phyloP scores from a whole-genome alignment of 805 yeast species.

The Jamesozyma lodderae region DNA sequence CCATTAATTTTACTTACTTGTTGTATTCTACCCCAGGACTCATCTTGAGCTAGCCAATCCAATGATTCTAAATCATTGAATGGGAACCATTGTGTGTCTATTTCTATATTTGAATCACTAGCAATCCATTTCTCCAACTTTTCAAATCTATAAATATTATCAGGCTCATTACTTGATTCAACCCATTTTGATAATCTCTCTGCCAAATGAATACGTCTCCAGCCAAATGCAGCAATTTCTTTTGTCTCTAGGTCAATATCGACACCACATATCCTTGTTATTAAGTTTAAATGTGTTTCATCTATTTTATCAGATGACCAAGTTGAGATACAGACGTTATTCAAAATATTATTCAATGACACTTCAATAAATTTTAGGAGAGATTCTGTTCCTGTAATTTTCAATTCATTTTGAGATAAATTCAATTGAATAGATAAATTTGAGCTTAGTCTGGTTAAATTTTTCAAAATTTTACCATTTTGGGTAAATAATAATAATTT shows the following conservation, averaged over 20 bases:
- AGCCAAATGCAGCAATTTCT: conserved; percentile 24
- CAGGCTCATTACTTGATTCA: conserved; percentile 1
- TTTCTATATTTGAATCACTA: neutral
- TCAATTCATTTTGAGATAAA: conserved; percentile 6
- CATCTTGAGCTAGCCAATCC: conserved; percentile 21
- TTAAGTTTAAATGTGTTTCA: neutral
- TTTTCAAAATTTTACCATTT: conserved; percentile 28
- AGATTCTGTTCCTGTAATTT: conserved; percentile 10
- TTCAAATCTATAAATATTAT: neutral
- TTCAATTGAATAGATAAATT: conserved; percentile 8
- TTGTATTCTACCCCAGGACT: conserved; percentile 22
- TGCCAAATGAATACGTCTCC: conserved; percentile 20
- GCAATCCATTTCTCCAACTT: conserved; percentile 1
- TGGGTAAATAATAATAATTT: conserved; percentile 23
- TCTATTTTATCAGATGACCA: conserved; percentile 2
- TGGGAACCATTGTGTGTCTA: conserved; percentile 15
- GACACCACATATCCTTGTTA: conserved; percentile 7
- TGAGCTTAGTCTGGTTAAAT: conserved; percentile 22
- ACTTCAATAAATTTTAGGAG: conserved; percentile 26
- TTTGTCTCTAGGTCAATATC: conserved; percentile 5
- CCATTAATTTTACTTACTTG: neutral
- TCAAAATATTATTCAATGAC: conserved; percentile 22
- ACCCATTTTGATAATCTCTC: conserved; percentile 22
- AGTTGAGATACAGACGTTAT: conserved; percentile 12
- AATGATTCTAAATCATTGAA: conserved; percentile 20